Percentiles rank a stretch among this genome's conserved stretches.
These are phyloP conservation scores for Beverwykella pulmonaria DNA, from an alignment of 495 filamentous ascomycete species.

Conservation along the genomic window DNA sequence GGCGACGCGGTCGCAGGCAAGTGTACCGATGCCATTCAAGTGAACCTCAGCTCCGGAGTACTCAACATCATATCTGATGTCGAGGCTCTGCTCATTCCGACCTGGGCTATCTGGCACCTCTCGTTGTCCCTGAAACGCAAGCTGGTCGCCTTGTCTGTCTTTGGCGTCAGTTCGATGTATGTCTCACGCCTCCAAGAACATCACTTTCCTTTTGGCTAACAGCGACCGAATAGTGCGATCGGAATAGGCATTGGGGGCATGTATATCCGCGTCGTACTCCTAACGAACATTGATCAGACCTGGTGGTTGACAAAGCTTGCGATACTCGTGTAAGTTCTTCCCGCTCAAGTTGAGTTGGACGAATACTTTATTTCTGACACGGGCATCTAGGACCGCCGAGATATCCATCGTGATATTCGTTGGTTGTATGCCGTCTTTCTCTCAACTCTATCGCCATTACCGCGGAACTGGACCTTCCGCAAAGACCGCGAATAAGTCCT, in stretches of 20 bases:
- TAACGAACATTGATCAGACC: slow-evolving; percentile 1
- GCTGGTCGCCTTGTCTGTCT: slow-evolving; percentile 4
- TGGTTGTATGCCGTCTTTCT: slow-evolving; percentile 16
- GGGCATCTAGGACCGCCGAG: not conserved
- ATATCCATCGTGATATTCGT: slow-evolving; percentile 10
- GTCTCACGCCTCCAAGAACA: not conserved
- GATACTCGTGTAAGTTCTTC: slow-evolving; percentile 11
- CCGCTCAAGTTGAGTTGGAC: not conserved
- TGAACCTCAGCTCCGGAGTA: not conserved
- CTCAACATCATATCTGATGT: slow-evolving; percentile 14
- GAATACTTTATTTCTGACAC: not conserved
- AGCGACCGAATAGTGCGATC: not conserved
- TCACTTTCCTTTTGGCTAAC: not conserved
- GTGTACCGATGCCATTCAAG: not conserved
- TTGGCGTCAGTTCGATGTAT: slow-evolving; percentile 3
- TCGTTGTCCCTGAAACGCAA: slow-evolving; percentile 10
- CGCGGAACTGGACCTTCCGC: too few relatives aligned
- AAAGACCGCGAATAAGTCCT: too few relatives aligned
- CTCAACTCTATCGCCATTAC: too few relatives aligned
- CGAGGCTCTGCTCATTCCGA: not conserved
- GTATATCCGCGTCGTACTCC: not conserved
- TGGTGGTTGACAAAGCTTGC: not conserved
- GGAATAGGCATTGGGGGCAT: slow-evolving; percentile 3
- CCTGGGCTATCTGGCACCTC: slow-evolving; percentile 15
- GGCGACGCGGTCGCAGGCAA: not conserved